Percentiles rank a stretch among this genome's conserved stretches.
Conservation (phyloP, 225 moss, liverwort and hornwort species). For the Lunularia cruciata region DNA sequence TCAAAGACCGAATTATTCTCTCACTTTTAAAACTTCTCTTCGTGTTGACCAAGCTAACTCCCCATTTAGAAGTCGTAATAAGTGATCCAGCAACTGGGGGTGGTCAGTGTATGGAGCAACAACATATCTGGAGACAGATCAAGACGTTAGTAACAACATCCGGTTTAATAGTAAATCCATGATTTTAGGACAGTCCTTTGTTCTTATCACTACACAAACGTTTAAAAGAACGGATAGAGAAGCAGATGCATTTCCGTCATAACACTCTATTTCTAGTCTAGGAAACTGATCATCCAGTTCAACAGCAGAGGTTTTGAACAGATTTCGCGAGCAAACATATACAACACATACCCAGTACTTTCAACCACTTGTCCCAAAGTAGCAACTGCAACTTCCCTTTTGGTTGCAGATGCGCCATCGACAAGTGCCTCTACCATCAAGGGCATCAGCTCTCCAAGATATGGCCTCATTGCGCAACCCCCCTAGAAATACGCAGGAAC, state of each 20-base stretch:
- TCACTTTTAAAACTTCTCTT: conserved; percentile 83
- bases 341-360: conserved; percentile 84
- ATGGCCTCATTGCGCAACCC: conserved; percentile 75
- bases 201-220: no score
- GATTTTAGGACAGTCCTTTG: no score
- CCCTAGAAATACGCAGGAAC: conserved; percentile 47
- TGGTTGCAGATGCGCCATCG: conserved; percentile 81
- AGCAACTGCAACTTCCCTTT: conserved; percentile 93
- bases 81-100: conserved; percentile 73
- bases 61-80: conserved; percentile 80
- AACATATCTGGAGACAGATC: conserved; percentile 68
- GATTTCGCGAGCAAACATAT: no score
- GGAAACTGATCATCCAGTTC: no score
- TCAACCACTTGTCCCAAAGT: conserved; percentile 94
- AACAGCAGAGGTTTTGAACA: no score
- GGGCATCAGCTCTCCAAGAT: conserved; percentile 68
- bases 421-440: conserved; percentile 91
- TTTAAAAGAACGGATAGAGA: no score
- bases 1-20: no score
- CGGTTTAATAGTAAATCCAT: no score
- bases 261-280: no score
- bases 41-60: conserved; percentile 84
- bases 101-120: conserved; percentile 85
- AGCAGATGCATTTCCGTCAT: no score
- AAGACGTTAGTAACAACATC: no score